phyloP scores from a whole-genome alignment of 768 basidiomycete genomes.

The Hygrophorus pudorinus region DNA sequence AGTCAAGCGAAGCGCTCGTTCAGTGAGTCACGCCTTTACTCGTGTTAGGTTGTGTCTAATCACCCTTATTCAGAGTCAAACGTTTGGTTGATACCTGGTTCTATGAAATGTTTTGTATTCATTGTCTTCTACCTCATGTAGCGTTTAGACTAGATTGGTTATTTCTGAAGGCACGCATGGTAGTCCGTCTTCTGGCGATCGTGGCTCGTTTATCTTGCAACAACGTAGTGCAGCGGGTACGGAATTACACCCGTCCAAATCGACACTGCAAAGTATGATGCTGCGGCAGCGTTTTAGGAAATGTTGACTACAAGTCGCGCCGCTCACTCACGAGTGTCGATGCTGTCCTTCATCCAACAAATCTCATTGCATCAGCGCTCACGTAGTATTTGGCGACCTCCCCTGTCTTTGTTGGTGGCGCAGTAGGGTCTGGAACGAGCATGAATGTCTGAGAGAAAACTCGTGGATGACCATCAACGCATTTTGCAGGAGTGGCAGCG shows the following conservation, averaged over 20 bases:
- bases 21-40: constrained; percentile 31
- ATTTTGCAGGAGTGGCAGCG: constrained; percentile 35
- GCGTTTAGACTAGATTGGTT: too few relatives aligned
- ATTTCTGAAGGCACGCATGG: too few relatives aligned
- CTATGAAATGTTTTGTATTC: too few relatives aligned
- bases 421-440: constrained; percentile 65
- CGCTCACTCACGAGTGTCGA: too few relatives aligned
- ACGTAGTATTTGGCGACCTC: constrained; percentile 79
- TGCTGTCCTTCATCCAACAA: constrained; percentile 51
- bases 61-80: constrained; percentile 58
- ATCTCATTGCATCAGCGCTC: constrained; percentile 68
- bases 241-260: too few relatives aligned
- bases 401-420: constrained; percentile 52
- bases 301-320: too few relatives aligned
- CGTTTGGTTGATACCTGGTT: constrained; percentile 69
- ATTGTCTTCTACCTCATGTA: too few relatives aligned
- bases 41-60: background rate
- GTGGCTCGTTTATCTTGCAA: too few relatives aligned
- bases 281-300: too few relatives aligned
- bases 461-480: constrained; percentile 67
- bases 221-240: too few relatives aligned
- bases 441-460: constrained; percentile 86
- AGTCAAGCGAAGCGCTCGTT: constrained; percentile 83
- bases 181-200: too few relatives aligned
- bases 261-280: too few relatives aligned